These are phyloP conservation scores for Withania somnifera DNA, from an alignment of 305 asterid genomes.

Conservation along the genomic window DNA sequence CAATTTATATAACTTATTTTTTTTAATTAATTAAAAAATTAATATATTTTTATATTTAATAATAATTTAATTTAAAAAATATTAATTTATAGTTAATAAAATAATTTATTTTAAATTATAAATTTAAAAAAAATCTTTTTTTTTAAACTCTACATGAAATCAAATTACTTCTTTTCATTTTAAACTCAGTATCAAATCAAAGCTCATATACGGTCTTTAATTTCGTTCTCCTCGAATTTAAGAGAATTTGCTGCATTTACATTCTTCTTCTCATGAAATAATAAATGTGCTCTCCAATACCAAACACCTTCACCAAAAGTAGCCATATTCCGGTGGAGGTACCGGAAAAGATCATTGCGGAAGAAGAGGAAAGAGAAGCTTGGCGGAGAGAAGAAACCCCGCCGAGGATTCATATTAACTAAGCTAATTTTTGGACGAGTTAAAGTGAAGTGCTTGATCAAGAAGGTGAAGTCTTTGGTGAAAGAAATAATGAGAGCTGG, in stretches of 20 bases:
- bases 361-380: slow-evolving; percentile 37
- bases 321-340: not conserved
- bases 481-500: slow-evolving; percentile 36
- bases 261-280: not conserved
- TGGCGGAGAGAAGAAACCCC: slow-evolving; percentile 30
- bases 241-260: not conserved
- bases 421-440: slow-evolving; percentile 28
- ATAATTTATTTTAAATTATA: too few species aligned
- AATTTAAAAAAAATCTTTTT: too few species aligned
- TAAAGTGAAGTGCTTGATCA: slow-evolving; percentile 34
- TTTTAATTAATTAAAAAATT: too few species aligned
- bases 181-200: too few species aligned
- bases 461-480: slow-evolving; percentile 24
- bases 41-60: too few species aligned
- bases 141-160: too few species aligned
- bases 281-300: not conserved
- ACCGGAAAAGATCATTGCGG: slow-evolving; percentile 20
- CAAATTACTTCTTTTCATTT: too few species aligned
- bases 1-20: not conserved
- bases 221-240: not conserved
- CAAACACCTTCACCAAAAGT: not conserved
- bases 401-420: slow-evolving; percentile 22
- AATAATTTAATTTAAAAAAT: too few species aligned
- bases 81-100: too few species aligned
- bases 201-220: too few species aligned